These are phyloP conservation scores for Gastrodia elata DNA, from an alignment of 106 monocot species.

Conservation along the genomic window DNA sequence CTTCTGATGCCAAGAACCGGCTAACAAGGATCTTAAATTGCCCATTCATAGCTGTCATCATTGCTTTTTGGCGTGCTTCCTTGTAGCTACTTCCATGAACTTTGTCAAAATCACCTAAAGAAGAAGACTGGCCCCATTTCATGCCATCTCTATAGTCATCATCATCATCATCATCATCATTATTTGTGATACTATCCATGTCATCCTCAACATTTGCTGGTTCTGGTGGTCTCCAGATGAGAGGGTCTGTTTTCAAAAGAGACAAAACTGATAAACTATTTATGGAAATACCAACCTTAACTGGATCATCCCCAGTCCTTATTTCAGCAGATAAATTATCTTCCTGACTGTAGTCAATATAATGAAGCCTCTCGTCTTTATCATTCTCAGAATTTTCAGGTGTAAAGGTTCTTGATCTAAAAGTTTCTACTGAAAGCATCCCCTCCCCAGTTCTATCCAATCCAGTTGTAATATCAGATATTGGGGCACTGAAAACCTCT, in stretches of 20 bases:
- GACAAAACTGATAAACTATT: conserved; percentile 12
- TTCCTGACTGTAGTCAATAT: conserved; percentile 5
- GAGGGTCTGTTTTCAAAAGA: conserved; percentile 26
- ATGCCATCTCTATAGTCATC: conserved; percentile 60
- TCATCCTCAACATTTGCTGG: conserved; percentile 63
- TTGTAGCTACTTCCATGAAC: conserved; percentile 31
- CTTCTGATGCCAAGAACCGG: conserved; percentile 74
- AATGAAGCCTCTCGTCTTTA: conserved; percentile 12
- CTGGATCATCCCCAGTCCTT: conserved; percentile 25
- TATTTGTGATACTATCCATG: conserved; percentile 53
- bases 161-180: conserved; percentile 64
- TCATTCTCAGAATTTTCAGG: conserved; percentile 5
- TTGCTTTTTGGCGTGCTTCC: conserved; percentile 65
- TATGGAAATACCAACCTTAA: conserved; percentile 8
- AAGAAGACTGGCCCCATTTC: conserved; percentile 58
- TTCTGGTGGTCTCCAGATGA: conserved; percentile 72
- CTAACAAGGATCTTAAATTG: conserved; percentile 78
- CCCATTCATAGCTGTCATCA: conserved; percentile 83
- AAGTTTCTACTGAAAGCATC: neutral
- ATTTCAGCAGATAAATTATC: conserved; percentile 18
- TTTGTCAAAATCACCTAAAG: conserved; percentile 27
- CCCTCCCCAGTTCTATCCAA: conserved; percentile 1
- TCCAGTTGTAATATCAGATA: conserved; percentile 5
- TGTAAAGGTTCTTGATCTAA: conserved; percentile 4
- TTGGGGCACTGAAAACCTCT: neutral